phyloP scores from a whole-genome alignment of 1,139 yeast species.

The Saccharomyces uvarum region DNA sequence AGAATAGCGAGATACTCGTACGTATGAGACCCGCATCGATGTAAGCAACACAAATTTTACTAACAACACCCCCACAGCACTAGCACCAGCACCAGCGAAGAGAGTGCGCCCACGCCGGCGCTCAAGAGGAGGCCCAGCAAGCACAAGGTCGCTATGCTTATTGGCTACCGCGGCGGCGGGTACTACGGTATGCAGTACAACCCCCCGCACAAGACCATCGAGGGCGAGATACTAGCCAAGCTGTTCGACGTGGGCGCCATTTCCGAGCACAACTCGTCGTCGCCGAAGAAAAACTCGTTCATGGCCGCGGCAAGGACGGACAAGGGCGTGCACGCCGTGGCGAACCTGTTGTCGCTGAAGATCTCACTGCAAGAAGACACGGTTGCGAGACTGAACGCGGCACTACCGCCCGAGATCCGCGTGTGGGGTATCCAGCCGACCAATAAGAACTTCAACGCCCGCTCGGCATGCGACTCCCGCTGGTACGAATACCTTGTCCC shows the following conservation, averaged over 20 bases:
- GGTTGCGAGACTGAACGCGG: conserved; percentile 53
- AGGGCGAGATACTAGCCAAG: conserved; percentile 83
- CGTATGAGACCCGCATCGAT: not conserved
- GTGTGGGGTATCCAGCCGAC: conserved; percentile 82
- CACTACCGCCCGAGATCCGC: conserved; percentile 70
- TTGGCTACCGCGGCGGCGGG: conserved; percentile 95
- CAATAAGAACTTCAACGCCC: conserved; percentile 38
- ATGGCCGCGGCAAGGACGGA: conserved; percentile 97
- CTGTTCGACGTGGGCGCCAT: conserved; percentile 83
- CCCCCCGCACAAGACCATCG: conserved; percentile 84
- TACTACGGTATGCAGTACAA: conserved; percentile 95
- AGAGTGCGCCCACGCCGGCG: not conserved
- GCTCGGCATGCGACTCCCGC: conserved; percentile 1
- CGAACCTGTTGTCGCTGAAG: conserved; percentile 47
- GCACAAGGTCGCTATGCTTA: conserved; percentile 72
- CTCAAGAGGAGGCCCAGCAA: conserved; percentile 2
- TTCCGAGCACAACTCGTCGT: conserved; percentile 78
- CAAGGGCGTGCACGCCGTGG: conserved; percentile 99
- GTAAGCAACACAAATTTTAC: not conserved
- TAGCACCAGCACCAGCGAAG: not conserved
- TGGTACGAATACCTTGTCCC: conserved; percentile 4
- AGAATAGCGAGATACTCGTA: not conserved
- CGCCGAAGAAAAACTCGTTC: conserved; percentile 79
- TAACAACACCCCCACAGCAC: not conserved
- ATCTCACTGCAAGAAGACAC: conserved; percentile 74